Evolutionary conservation across 352 stramenopile species (phyloP), one percentile per base, ranked within the genome.

Genomic region (Sclerospora graminicola): DNA sequence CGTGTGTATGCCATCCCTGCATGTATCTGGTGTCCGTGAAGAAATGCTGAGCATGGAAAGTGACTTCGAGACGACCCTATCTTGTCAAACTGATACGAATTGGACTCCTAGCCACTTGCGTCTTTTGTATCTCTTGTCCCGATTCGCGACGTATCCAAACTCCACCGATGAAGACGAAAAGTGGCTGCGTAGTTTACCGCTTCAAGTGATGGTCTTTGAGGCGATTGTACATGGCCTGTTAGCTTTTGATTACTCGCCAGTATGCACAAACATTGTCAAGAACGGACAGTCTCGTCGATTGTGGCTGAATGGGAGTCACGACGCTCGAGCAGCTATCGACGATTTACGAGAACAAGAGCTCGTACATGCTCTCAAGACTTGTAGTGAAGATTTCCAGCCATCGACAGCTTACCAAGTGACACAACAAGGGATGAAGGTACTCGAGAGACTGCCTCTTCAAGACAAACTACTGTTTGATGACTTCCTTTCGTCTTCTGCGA

Each of bases 201-300:
- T n/a, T n/a, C n/a, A n/a, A n/a, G n/a, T n/a, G n/a, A n/a, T n/a
- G n/a, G n/a, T n/a, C n/a, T n/a, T n/a, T n/a, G n/a, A n/a, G n/a
- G n/a, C n/a, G n/a, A n/a, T n/a, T n/a, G n/a, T n/a, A n/a, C n/a
- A n/a, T n/a, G n/a, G n/a, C n/a, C n/a, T n/a, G n/a, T n/a, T n/a
- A n/a, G 75, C 98, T 53, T 98, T 96, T 56, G 95, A 98, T 65
- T 98, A 98, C 61, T 95, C 93, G 33, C 95, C 95, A 8, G 84
- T 96, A 44, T 97, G 82, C 46, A 84, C 84, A 43, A 81, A 96
- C 42, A 95, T 98, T 36, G 84, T 97, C 45, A 97, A 96, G 59
- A 74, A 91, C 49, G 71, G 77, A 19, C 66, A 82, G 51, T 85
- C 71, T 6, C 64, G 72, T 40, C 21, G 21, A 26, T 75, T 95